Conservation (phyloP, 192 early-diverging fungal species). For the Diversispora epigaea region DNA sequence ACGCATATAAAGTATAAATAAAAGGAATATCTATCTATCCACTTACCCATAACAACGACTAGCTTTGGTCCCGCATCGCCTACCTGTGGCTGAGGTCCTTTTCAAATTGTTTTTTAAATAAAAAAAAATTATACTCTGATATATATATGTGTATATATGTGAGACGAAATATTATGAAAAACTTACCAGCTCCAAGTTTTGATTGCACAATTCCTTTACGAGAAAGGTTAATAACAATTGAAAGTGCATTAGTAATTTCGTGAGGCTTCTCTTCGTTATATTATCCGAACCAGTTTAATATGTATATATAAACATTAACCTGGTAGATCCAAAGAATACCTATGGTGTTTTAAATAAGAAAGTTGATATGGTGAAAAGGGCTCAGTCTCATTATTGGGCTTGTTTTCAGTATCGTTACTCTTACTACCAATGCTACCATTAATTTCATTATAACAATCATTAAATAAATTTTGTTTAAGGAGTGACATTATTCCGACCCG, state of each 20-base stretch:
- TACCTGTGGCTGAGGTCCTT: background rate
- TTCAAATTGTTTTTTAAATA: background rate
- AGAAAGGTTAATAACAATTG: background rate
- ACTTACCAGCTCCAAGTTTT: too few relatives aligned
- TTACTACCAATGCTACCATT: too few relatives aligned
- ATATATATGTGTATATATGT: too few relatives aligned
- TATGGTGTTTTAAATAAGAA: background rate
- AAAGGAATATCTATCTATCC: background rate
- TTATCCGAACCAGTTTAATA: too few relatives aligned
- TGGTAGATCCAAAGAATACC: constrained; percentile 22
- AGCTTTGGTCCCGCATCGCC: constrained; percentile 69
- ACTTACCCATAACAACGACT: constrained; percentile 88
- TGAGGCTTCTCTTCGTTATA: too few relatives aligned
- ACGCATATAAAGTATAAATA: background rate
- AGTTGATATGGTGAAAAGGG: background rate
- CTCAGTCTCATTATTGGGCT: background rate
- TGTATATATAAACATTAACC: background rate
- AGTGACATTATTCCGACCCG: too few relatives aligned
- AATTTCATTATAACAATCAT: too few relatives aligned
- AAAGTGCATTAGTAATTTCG: background rate
- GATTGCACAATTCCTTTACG: background rate
- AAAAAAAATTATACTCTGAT: background rate
- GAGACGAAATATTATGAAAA: too few relatives aligned
- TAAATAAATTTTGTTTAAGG: too few relatives aligned
- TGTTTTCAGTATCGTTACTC: background rate